Percentiles rank a stretch among this genome's conserved stretches.
phyloP scores from a whole-genome alignment of 1,284 basidiomycete genomes.

The Apiotrichum mycotoxinovorans region DNA sequence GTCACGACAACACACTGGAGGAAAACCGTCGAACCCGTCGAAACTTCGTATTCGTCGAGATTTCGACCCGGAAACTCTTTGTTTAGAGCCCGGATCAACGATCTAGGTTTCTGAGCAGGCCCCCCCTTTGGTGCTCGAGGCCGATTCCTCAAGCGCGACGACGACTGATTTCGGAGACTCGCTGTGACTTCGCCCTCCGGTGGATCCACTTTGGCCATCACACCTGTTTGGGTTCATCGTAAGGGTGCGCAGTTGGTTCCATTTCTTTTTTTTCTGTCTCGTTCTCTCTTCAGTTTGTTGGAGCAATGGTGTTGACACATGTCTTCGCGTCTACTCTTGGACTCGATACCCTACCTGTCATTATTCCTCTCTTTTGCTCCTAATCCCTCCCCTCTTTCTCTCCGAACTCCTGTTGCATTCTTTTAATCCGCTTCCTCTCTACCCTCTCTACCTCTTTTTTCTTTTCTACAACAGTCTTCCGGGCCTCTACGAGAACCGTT shows the following conservation, averaged over 20 bases:
- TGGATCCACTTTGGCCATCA: slow-evolving; percentile 10
- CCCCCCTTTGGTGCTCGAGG: neutral
- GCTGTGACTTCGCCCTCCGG: neutral
- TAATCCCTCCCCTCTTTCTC: slow-evolving; percentile 8
- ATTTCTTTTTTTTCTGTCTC: neutral
- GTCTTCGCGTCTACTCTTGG: slow-evolving; percentile 8
- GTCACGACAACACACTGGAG: neutral
- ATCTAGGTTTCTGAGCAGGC: slow-evolving; percentile 4
- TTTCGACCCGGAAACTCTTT: neutral
- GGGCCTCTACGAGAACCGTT: slow-evolving; percentile 21
- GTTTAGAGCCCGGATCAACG: slow-evolving; percentile 9
- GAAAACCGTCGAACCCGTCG: neutral
- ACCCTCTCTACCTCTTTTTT: slow-evolving; percentile 1
- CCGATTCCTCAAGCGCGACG: neutral
- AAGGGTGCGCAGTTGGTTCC: slow-evolving; percentile 21
- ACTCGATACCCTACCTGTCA: slow-evolving; percentile 5
- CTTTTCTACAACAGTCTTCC: slow-evolving; percentile 21
- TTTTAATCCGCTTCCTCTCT: slow-evolving; percentile 6
- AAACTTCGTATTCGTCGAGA: neutral
- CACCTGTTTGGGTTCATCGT: slow-evolving; percentile 13
- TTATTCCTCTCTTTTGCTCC: slow-evolving; percentile 3
- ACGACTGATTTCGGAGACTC: neutral
- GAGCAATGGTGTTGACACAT: slow-evolving; percentile 25
- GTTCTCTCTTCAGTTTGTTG: slow-evolving; percentile 5
- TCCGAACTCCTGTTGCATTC: slow-evolving; percentile 11